A percentile compares a stretch with the other conserved stretches of the same genome.
phyloP scores from a whole-genome alignment of 176 grass and related monocot genomes.

The Raddia distichophylla region DNA sequence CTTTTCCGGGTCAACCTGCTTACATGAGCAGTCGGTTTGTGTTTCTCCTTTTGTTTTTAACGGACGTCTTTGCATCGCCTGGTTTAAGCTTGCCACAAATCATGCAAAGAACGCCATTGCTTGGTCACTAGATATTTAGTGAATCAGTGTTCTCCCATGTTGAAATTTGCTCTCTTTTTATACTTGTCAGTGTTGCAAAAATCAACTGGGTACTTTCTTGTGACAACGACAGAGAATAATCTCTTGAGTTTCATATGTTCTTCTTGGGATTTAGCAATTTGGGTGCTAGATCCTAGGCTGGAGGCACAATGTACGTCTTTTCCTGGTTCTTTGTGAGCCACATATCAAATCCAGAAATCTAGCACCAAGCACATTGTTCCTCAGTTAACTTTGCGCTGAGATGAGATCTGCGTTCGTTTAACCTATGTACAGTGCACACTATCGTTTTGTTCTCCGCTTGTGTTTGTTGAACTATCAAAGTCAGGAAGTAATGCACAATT shows the following conservation, averaged over 20 bases:
- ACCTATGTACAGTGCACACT: neutral
- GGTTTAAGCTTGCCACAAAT: slow-evolving; percentile 9
- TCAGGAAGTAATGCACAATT: slow-evolving; percentile 43
- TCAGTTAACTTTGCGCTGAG: neutral
- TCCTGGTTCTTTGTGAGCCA: neutral
- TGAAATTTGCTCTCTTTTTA: neutral
- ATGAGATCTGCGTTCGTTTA: neutral
- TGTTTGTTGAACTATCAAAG: slow-evolving; percentile 4
- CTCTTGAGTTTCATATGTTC: neutral
- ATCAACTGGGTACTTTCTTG: neutral
- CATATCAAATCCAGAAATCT: neutral
- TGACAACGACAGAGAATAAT: neutral
- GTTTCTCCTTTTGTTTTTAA: neutral
- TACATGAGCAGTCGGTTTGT: neutral
- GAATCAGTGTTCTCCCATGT: slow-evolving; percentile 5
- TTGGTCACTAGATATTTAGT: neutral
- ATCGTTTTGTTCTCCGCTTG: neutral
- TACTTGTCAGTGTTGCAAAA: neutral
- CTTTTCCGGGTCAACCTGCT: slow-evolving; percentile 25
- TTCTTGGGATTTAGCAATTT: neutral
- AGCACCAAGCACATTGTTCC: neutral
- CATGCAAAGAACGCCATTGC: neutral
- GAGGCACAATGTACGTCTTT: neutral
- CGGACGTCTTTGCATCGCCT: neutral
- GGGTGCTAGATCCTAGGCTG: neutral